phyloP scores from a whole-genome alignment of 2,329 filamentous ascomycete species.

The Lasiodiplodia sp. region DNA sequence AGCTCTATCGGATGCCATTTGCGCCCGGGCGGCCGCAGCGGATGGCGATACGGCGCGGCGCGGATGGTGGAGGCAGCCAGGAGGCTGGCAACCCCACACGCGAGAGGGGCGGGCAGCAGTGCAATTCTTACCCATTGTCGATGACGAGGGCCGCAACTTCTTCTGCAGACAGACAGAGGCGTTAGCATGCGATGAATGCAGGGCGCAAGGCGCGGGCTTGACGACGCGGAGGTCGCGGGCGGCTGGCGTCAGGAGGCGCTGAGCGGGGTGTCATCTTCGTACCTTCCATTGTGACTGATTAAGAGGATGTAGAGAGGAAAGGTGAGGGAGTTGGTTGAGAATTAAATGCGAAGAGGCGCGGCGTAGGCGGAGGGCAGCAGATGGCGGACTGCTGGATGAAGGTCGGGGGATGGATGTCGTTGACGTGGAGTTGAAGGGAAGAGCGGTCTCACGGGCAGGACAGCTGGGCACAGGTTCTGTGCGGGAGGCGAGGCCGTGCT shows the following conservation, averaged over 20 bases:
- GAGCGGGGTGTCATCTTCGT: conserved; percentile 51
- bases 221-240: conserved; percentile 29
- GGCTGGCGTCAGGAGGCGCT: conserved; percentile 38
- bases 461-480: conserved; percentile 40
- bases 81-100: conserved; percentile 41
- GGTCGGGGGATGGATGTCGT: conserved; percentile 29
- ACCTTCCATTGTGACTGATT: conserved; percentile 68
- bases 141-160: conserved; percentile 99
- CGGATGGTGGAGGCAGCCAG: conserved; percentile 27
- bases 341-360: conserved; percentile 35
- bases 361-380: conserved; percentile 36
- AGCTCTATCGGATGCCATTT: conserved; percentile 31
- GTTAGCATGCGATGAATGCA: conserved; percentile 42
- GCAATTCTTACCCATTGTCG: conserved; percentile 98
- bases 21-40: conserved; percentile 13
- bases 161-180: conserved; percentile 67
- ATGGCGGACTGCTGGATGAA: conserved; percentile 28
- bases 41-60: conserved; percentile 19
- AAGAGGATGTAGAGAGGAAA: conserved; percentile 31
- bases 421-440: conserved; percentile 41
- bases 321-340: conserved; percentile 31
- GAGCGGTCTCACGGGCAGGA: conserved; percentile 48
- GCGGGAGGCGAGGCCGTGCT: conserved; percentile 50
- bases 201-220: not conserved
- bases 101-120: conserved; percentile 44